A percentile compares a stretch with the other conserved stretches of the same genome.
These are phyloP conservation scores for Pestalotiopsis sp. DNA, from an alignment of 2,329 filamentous ascomycete species.

Conservation along the genomic window DNA sequence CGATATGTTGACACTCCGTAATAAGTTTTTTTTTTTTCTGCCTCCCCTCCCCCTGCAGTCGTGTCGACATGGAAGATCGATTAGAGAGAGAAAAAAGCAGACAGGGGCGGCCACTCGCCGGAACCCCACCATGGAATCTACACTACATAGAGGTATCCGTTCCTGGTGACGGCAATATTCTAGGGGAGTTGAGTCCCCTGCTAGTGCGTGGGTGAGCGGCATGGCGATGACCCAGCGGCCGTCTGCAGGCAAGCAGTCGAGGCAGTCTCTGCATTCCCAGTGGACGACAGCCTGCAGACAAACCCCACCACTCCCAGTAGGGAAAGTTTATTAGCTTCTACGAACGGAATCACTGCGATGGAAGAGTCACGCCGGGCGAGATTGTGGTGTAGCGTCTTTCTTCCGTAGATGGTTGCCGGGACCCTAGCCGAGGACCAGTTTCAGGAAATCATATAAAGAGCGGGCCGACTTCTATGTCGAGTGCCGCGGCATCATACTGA, in stretches of 20 bases:
- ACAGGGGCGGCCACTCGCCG: not conserved
- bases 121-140: not conserved
- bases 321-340: not conserved
- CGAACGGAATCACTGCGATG: not conserved
- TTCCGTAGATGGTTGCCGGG: not conserved
- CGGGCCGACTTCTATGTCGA: not conserved
- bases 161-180: not conserved
- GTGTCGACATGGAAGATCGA: not conserved
- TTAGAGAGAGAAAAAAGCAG: not conserved
- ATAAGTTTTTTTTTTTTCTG: not conserved
- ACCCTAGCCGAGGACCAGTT: not conserved
- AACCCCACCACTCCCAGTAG: not conserved
- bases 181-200: not conserved
- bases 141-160: not conserved
- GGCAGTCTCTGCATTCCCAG: not conserved
- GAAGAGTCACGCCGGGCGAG: not conserved
- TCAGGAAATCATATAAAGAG: not conserved
- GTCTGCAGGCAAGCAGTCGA: not conserved
- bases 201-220: not conserved
- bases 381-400: not conserved
- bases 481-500: not conserved
- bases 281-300: not conserved
- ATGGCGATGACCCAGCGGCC: not conserved
- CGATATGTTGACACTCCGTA: not conserved
- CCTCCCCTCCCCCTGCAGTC: not conserved